Evolutionary conservation across 495 filamentous ascomycete genomes (phyloP).

Genomic region (Tuber microsphaerosporum): DNA sequence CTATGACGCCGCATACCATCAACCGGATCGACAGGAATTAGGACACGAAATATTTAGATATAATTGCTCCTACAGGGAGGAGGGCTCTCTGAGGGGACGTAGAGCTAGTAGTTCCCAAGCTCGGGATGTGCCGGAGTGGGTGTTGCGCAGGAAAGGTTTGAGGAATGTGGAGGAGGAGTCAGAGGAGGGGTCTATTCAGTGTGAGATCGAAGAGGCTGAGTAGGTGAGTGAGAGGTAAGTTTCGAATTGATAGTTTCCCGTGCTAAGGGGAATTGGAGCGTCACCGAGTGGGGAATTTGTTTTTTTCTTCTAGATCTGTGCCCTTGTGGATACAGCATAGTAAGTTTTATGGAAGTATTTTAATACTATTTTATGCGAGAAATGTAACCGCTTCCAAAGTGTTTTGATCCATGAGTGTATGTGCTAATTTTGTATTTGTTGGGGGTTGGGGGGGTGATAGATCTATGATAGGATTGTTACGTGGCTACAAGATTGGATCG

Average conservation of each 20-base stretch:
- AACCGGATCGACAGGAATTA: background rate
- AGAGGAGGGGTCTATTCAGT: background rate
- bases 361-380: background rate
- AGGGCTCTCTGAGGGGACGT: background rate
- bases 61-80: background rate
- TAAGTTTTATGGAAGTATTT: background rate
- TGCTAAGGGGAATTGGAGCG: background rate
- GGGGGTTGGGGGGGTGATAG: background rate
- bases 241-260: background rate
- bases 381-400: background rate
- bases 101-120: background rate
- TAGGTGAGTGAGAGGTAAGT: background rate
- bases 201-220: background rate
- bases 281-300: background rate
- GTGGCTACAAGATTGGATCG: background rate
- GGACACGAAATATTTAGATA: background rate
- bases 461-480: background rate
- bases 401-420: background rate
- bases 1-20: background rate
- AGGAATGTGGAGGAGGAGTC: background rate
- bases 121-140: background rate
- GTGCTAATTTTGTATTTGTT: background rate
- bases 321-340: background rate
- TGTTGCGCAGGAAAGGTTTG: background rate
- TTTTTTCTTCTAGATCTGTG: background rate